These are phyloP conservation scores for Pseudocercospora vitis DNA, from an alignment of 2,329 filamentous ascomycete genomes.

Conservation along the genomic window DNA sequence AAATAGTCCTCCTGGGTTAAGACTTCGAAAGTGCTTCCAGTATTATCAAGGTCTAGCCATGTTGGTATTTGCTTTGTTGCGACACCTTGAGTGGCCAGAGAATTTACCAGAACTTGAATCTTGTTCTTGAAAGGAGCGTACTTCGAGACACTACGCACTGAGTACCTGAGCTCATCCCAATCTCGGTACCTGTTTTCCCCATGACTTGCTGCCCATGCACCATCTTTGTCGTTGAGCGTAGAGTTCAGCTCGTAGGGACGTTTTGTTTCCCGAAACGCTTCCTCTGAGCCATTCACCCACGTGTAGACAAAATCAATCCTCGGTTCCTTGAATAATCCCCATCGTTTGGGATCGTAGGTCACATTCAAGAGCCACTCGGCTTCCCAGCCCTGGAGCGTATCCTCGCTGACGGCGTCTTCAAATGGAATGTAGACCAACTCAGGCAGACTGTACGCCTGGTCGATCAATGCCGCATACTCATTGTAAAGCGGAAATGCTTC, in stretches of 20 bases:
- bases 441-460: not conserved
- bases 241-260: slow-evolving; percentile 8
- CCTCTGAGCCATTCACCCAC: slow-evolving; percentile 7
- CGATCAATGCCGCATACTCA: slow-evolving; percentile 3
- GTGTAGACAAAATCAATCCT: slow-evolving; percentile 9
- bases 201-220: not conserved
- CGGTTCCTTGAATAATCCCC: slow-evolving; percentile 5
- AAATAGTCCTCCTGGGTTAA: slow-evolving; percentile 9
- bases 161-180: slow-evolving; percentile 17
- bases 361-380: slow-evolving; percentile 6
- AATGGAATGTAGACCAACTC: slow-evolving; percentile 4
- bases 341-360: slow-evolving; percentile 2
- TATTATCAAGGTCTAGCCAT: not conserved
- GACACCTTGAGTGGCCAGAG: not conserved
- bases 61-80: slow-evolving; percentile 3
- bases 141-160: slow-evolving; percentile 4
- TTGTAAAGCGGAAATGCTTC: not conserved
- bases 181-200: slow-evolving; percentile 10
- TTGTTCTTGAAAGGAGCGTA: slow-evolving; percentile 15
- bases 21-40: not conserved
- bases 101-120: slow-evolving; percentile 23
- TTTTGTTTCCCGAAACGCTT: not conserved
- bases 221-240: slow-evolving; percentile 6
- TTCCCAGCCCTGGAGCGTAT: slow-evolving; percentile 3
- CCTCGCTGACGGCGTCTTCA: slow-evolving; percentile 3